phyloP scores from a whole-genome alignment of 352 stramenopile species.

The Phytopythium montanum region DNA sequence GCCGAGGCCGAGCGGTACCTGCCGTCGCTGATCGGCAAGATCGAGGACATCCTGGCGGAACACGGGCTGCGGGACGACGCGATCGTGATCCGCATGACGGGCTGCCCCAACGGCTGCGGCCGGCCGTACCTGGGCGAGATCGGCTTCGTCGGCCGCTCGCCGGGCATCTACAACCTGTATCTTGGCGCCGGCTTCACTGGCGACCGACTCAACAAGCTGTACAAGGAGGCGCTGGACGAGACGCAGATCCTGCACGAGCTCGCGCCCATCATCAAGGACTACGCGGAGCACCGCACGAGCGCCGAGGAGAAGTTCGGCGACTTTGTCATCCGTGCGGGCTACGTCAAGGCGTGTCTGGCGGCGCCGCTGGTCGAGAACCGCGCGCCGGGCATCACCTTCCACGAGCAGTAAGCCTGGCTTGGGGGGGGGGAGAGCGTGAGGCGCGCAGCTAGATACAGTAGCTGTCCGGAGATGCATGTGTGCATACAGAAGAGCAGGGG shows the following conservation, averaged over 20 bases:
- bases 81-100: slow-evolving; percentile 98
- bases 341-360: slow-evolving; percentile 64
- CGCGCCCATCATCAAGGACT: slow-evolving; percentile 75
- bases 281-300: slow-evolving; percentile 54
- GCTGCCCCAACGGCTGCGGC: slow-evolving; percentile 97
- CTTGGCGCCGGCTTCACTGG: slow-evolving; percentile 85
- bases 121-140: slow-evolving; percentile 98
- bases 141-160: slow-evolving; percentile 95
- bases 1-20: slow-evolving; percentile 95
- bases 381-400: slow-evolving; percentile 64
- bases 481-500: slow-evolving; percentile 1
- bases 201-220: slow-evolving; percentile 80
- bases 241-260: slow-evolving; percentile 72
- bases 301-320: slow-evolving; percentile 84
- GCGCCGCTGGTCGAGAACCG: slow-evolving; percentile 59
- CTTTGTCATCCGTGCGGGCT: slow-evolving; percentile 74
- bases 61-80: slow-evolving; percentile 92
- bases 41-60: slow-evolving; percentile 90
- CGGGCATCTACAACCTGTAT: slow-evolving; percentile 97
- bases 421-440: too few species aligned
- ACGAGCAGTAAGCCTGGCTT: slow-evolving; percentile 31
- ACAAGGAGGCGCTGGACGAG: slow-evolving; percentile 79
- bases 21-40: slow-evolving; percentile 91
- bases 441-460: neutral
- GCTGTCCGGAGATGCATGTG: neutral